phyloP scores from a whole-genome alignment of 2,329 filamentous ascomycete genomes.

The Cladosporium sp. region DNA sequence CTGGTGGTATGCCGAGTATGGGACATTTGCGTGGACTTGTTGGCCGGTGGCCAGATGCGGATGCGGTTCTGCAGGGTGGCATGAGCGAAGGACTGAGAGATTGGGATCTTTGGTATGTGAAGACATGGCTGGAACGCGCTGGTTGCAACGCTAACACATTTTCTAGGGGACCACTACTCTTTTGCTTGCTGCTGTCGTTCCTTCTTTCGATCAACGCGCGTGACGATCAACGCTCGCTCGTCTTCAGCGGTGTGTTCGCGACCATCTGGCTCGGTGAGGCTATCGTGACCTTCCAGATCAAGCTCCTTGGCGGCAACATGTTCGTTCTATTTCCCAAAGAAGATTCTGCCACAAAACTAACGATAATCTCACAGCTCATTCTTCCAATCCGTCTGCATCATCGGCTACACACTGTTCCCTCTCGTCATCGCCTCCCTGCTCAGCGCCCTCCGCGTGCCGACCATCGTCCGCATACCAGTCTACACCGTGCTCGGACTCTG shows the following conservation, averaged over 20 bases:
- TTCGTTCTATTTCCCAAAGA: slow-evolving; percentile 37
- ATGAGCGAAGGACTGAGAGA: slow-evolving; percentile 91
- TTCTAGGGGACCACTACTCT: slow-evolving; percentile 81
- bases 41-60: slow-evolving; percentile 64
- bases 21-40: slow-evolving; percentile 52
- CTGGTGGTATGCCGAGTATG: slow-evolving; percentile 39
- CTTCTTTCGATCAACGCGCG: slow-evolving; percentile 80
- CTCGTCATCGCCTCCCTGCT: slow-evolving; percentile 89
- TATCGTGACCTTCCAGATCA: slow-evolving; percentile 96
- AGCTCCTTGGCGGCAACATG: slow-evolving; percentile 94
- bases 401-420: slow-evolving; percentile 96
- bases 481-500: slow-evolving; percentile 85
- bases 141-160: slow-evolving; percentile 19
- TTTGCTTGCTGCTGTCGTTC: slow-evolving; percentile 83
- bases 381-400: slow-evolving; percentile 95
- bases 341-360: slow-evolving; percentile 26
- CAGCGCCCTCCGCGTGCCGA: slow-evolving; percentile 74
- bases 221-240: slow-evolving; percentile 74
- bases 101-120: slow-evolving; percentile 82
- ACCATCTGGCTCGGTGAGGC: slow-evolving; percentile 97
- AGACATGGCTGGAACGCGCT: neutral
- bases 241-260: slow-evolving; percentile 95
- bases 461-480: slow-evolving; percentile 80
- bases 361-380: slow-evolving; percentile 65
- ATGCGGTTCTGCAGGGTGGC: slow-evolving; percentile 59